Evolutionary conservation across 2,329 filamentous ascomycete species (phyloP), one percentile per base, ranked within the genome.

Genomic region (Furcasterigmium sp.): DNA sequence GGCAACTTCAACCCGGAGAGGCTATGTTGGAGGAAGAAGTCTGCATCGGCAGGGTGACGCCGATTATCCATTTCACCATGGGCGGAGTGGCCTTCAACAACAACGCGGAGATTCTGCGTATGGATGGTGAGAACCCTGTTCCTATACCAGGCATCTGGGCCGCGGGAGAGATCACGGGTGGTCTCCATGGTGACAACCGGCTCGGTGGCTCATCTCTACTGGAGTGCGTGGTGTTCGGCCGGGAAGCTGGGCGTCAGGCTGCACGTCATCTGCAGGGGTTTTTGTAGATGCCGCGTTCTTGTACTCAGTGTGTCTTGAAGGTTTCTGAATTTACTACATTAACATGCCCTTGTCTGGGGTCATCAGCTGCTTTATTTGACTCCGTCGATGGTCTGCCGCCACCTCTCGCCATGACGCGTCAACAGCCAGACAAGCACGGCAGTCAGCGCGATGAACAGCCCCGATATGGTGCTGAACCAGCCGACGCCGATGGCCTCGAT

Each of bases 401-500:
- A 35, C 10, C 32, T n/a, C 15, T 35, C 32, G 17, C 32, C 32
- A 11, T 17, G 32, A 5, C 17, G 32, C 8, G 32, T 17, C 10
- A 35, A 17, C 14, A 35, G 17, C 32, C 32, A 35, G n/a, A 35
- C 8, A 9, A 35, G 32, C n/a, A 10, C n/a, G 8, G 32, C 14
- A 17, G 15, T 35, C 8, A 18, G n/a, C 4, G 32, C 32, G n/a
- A 35, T 35, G 32, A 35, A 35, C 4, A 9, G 9, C 8, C 28
- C 55, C 10, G 64, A 68, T 45, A 90, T 82, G 2, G 86, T 90
- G 37, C 76, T 82, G 58, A 90, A 91, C 85, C 86, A 91, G 0
- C 87, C 88, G 0, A 91, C 82, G 3, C 87, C 87, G 42, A 91
- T 84, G 21, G 62, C 66, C 45, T 89, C 69, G 11, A 90, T 75